Conservation (phyloP, 176 grass and related monocot species). For the Bothriochloa decipiens region DNA sequence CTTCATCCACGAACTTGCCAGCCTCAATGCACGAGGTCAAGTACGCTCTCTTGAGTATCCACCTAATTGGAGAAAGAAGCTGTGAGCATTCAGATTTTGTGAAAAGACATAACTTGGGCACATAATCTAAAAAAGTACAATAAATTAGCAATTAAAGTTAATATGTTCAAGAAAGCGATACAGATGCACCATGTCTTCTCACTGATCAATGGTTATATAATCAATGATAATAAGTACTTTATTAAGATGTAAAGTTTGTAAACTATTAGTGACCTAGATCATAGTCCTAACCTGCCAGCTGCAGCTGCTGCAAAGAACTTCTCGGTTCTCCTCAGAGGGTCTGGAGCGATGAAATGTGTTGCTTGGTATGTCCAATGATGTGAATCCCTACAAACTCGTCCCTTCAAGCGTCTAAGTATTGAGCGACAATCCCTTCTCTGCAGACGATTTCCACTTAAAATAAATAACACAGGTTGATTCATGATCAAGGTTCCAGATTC, state of each 20-base stretch:
- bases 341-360: conserved; percentile 77
- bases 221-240: background rate
- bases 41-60: conserved; percentile 89
- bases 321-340: conserved; percentile 77
- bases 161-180: background rate
- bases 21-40: conserved; percentile 66
- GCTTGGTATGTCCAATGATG: conserved; percentile 92
- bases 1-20: conserved; percentile 72
- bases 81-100: conserved; percentile 1
- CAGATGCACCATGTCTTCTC: background rate
- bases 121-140: background rate
- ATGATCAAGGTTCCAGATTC: conserved; percentile 17
- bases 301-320: conserved; percentile 95
- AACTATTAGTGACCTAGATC: background rate
- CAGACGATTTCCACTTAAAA: conserved; percentile 71
- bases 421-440: conserved; percentile 65
- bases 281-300: conserved; percentile 64
- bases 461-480: conserved; percentile 58
- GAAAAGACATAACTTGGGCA: background rate
- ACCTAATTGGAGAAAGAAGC: conserved; percentile 52
- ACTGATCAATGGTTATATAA: background rate
- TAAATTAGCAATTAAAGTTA: background rate
- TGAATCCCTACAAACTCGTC: conserved; percentile 77
- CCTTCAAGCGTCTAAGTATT: conserved; percentile 66
- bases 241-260: conserved; percentile 8